Conservation (phyloP, 371 early-diverging fungal species). For the Mucor irregularis region DNA sequence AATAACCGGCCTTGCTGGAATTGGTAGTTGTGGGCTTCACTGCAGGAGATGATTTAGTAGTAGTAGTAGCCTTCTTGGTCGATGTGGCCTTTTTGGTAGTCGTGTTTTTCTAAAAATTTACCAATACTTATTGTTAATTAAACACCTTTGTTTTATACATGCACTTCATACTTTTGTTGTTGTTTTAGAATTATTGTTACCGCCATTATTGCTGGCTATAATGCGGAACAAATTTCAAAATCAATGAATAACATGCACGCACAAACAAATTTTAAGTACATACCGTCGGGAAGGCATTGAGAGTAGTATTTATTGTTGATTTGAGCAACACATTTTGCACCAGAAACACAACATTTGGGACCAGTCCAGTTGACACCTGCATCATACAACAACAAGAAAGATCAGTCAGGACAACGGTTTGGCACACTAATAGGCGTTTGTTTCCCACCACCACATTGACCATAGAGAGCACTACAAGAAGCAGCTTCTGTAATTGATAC, state of each 20-base stretch:
- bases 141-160: too few relatives aligned
- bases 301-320: constrained; percentile 28
- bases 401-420: too few relatives aligned
- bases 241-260: too few relatives aligned
- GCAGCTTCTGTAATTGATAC: constrained; percentile 5
- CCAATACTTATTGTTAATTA: too few relatives aligned
- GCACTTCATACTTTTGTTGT: too few relatives aligned
- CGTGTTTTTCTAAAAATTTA: too few relatives aligned
- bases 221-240: neutral
- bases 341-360: constrained; percentile 37
- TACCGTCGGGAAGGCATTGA: constrained; percentile 32
- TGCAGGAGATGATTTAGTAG: too few relatives aligned
- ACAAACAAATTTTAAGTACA: neutral
- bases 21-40: constrained; percentile 6
- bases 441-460: constrained; percentile 37
- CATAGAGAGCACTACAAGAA: constrained; percentile 25
- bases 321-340: constrained; percentile 29
- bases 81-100: constrained; percentile 11
- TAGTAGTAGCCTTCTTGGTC: constrained; percentile 2
- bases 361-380: constrained; percentile 33
- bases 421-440: too few relatives aligned
- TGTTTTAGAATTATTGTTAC: too few relatives aligned
- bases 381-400: neutral
- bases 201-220: neutral
- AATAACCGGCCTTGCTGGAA: constrained; percentile 6